These are phyloP conservation scores for Phialemonium atrogriseum DNA, from an alignment of 2,329 filamentous ascomycete species.

Conservation along the genomic window DNA sequence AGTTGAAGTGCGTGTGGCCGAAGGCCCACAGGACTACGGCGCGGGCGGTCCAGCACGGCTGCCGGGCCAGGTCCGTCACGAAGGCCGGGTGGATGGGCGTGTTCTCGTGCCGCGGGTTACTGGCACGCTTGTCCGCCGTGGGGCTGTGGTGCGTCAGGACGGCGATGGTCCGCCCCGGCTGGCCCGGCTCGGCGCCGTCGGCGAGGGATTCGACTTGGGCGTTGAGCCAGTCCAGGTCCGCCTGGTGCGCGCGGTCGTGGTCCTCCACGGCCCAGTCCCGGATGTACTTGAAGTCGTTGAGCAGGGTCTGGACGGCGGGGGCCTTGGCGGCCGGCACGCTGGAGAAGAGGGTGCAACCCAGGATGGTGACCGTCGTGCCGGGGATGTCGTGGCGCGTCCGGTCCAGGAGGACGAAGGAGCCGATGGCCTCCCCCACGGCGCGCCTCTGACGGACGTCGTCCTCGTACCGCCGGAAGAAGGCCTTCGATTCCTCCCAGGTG, in stretches of 20 bases:
- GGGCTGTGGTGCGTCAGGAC: conserved; percentile 17
- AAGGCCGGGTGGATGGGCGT: conserved; percentile 21
- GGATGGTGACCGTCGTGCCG: conserved; percentile 25
- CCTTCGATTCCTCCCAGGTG: conserved; percentile 17
- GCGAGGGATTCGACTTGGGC: conserved; percentile 9
- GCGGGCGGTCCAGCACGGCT: conserved; percentile 24
- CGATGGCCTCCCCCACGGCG: no score
- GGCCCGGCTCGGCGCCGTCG: no score
- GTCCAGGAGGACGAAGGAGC: conserved; percentile 30
- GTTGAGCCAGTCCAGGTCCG: conserved; percentile 19
- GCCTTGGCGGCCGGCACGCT: conserved; percentile 20
- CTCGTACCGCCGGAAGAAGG: conserved; percentile 3
- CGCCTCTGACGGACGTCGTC: not conserved
- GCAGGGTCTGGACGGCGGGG: conserved; percentile 21
- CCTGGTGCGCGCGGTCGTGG: conserved; percentile 14
- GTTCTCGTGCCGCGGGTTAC: conserved; percentile 10
- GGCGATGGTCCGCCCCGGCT: conserved; percentile 6
- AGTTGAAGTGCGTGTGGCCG: conserved; percentile 39
- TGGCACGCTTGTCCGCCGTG: conserved; percentile 9
- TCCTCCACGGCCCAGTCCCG: conserved; percentile 12
- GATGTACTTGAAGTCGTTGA: conserved; percentile 35
- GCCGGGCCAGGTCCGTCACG: conserved; percentile 25
- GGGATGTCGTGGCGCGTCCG: conserved; percentile 28
- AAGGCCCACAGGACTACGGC: conserved; percentile 35
- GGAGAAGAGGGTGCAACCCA: conserved; percentile 36